Percentiles rank a stretch among this genome's conserved stretches.
Conservation (phyloP, 1,139 yeast genomes). For the Lodderomyces metapsilosis region DNA sequence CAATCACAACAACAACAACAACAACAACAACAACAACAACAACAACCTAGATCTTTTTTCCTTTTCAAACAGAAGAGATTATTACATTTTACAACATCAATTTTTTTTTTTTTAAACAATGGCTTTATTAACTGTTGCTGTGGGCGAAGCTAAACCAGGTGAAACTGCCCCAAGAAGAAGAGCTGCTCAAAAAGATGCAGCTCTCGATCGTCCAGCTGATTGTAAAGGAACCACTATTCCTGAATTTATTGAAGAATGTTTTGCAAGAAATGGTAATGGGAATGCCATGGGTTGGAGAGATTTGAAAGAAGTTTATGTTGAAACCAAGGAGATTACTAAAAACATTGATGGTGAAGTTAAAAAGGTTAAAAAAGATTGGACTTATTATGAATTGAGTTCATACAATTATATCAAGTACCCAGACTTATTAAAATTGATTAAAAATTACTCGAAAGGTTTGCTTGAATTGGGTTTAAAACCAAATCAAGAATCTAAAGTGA, state of each 20-base stretch:
- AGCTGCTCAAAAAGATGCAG: slow-evolving; percentile 54
- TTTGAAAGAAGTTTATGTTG: slow-evolving; percentile 68
- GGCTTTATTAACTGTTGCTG: slow-evolving; percentile 56
- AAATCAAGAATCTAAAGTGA: slow-evolving; percentile 59
- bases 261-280: slow-evolving; percentile 50
- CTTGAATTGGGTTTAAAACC: slow-evolving; percentile 72
- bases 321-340: slow-evolving; percentile 73
- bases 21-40: too few relatives aligned
- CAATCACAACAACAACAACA: neutral
- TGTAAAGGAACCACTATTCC: slow-evolving; percentile 65
- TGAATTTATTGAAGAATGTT: slow-evolving; percentile 67
- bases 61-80: too few relatives aligned
- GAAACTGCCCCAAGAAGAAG: slow-evolving; percentile 93
- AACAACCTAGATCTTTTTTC: too few relatives aligned
- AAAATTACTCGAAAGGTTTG: slow-evolving; percentile 72
- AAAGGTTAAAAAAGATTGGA: slow-evolving; percentile 82
- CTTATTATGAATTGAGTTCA: slow-evolving; percentile 72
- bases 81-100: too few relatives aligned
- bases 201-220: slow-evolving; percentile 56
- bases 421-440: slow-evolving; percentile 51
- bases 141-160: slow-evolving; percentile 78
- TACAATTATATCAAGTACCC: slow-evolving; percentile 66
- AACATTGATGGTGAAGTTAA: slow-evolving; percentile 72
- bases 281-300: slow-evolving; percentile 82
- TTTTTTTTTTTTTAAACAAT: slow-evolving; percentile 12